These are phyloP conservation scores for Talaromyces borbonicus DNA, from an alignment of 495 filamentous ascomycete species.

Conservation along the genomic window DNA sequence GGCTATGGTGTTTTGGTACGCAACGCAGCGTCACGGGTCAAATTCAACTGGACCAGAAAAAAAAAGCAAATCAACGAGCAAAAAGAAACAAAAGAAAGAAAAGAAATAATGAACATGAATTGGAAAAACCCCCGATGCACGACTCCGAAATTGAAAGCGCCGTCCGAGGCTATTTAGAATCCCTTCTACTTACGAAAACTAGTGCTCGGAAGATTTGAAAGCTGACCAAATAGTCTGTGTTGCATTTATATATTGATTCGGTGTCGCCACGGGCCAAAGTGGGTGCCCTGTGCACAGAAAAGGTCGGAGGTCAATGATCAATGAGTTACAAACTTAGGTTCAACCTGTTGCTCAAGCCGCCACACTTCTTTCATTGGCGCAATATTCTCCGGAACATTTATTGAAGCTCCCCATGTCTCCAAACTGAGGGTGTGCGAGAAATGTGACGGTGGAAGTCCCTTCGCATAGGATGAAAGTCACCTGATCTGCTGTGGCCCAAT, in stretches of 20 bases:
- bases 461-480: conserved; percentile 1
- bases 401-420: not conserved
- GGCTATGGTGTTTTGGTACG: not conserved
- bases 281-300: not conserved
- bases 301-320: not conserved
- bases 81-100: not conserved
- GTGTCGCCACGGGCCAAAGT: not conserved
- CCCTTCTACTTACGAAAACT: not conserved
- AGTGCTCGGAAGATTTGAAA: not conserved
- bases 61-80: too few relatives aligned
- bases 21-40: too few relatives aligned
- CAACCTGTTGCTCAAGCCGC: not conserved
- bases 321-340: too few relatives aligned
- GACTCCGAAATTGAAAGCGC: not conserved
- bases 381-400: not conserved
- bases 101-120: not conserved
- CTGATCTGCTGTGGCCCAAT: not conserved
- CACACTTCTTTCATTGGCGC: not conserved
- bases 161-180: not conserved
- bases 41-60: too few relatives aligned
- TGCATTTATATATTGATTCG: not conserved
- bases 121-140: not conserved
- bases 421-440: not conserved
- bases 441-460: not conserved
- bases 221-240: not conserved